A percentile compares a stretch with the other conserved stretches of the same genome.
Evolutionary conservation across 495 filamentous ascomycete genomes (phyloP).

Genomic region (Hyaloscypha variabilis): DNA sequence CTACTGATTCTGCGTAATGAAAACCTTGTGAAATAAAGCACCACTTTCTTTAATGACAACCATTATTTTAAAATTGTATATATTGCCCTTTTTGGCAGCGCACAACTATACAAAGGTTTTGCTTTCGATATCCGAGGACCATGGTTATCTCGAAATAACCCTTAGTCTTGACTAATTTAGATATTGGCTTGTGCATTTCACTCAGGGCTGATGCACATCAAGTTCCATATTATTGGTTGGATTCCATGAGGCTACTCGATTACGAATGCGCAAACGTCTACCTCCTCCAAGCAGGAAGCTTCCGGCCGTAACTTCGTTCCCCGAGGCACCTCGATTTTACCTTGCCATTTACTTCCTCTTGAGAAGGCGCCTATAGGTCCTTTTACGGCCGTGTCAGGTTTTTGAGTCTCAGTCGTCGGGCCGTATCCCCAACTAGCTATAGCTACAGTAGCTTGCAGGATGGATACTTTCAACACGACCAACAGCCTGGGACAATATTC

Average conservation of each 20-base stretch:
- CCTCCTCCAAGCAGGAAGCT: background rate
- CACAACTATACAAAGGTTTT: no score
- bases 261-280: background rate
- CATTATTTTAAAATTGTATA: no score
- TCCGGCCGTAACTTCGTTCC: background rate
- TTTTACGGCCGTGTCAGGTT: background rate
- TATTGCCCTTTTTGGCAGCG: no score
- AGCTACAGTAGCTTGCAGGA: slow-evolving; percentile 3
- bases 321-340: background rate
- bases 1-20: background rate
- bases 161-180: no score
- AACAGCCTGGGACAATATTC: slow-evolving; percentile 1
- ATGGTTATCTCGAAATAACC: no score
- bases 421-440: background rate
- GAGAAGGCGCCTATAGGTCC: background rate
- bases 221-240: background rate
- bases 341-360: background rate
- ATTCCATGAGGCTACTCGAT: background rate
- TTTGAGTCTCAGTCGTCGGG: background rate
- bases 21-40: no score
- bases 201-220: background rate
- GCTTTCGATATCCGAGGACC: no score
- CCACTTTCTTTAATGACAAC: no score
- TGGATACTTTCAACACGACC: slow-evolving; percentile 18
- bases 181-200: no score